These are phyloP conservation scores for Coniosporium apollinis DNA, from an alignment of 495 filamentous ascomycete species.

Conservation along the genomic window DNA sequence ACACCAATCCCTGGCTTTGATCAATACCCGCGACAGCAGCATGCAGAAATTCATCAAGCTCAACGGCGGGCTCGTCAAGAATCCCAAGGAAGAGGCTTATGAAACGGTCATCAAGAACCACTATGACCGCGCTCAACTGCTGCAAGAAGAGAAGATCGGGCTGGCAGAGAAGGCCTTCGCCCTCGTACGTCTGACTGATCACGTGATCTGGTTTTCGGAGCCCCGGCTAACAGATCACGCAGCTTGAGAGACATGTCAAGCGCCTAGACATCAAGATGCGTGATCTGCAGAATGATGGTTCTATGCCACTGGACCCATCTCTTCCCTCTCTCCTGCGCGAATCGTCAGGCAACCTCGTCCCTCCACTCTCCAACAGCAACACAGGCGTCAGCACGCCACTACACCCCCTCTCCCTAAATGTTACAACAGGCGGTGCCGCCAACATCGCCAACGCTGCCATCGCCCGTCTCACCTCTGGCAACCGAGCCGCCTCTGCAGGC, in stretches of 20 bases:
- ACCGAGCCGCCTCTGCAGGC: slow-evolving; percentile 7
- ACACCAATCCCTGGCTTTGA: slow-evolving; percentile 52
- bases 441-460: slow-evolving; percentile 21
- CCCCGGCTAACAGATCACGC: background rate
- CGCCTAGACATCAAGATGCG: slow-evolving; percentile 77
- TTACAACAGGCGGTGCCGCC: slow-evolving; percentile 11
- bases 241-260: slow-evolving; percentile 75
- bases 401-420: slow-evolving; percentile 23
- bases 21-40: slow-evolving; percentile 60
- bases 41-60: slow-evolving; percentile 82
- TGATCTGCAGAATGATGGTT: slow-evolving; percentile 58
- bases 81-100: slow-evolving; percentile 73
- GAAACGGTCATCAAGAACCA: slow-evolving; percentile 52
- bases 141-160: slow-evolving; percentile 77
- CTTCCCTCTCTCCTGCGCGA: slow-evolving; percentile 58
- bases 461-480: slow-evolving; percentile 17
- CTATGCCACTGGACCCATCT: slow-evolving; percentile 60
- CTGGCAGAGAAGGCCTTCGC: slow-evolving; percentile 61
- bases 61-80: slow-evolving; percentile 63
- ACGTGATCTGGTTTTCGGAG: background rate
- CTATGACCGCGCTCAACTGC: slow-evolving; percentile 48
- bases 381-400: slow-evolving; percentile 31
- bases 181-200: slow-evolving; percentile 27
- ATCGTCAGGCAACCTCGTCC: slow-evolving; percentile 40
- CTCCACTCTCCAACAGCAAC: slow-evolving; percentile 28